These are phyloP conservation scores for Pichia sp. DNA, from an alignment of 1,139 yeast genomes.

Conservation along the genomic window DNA sequence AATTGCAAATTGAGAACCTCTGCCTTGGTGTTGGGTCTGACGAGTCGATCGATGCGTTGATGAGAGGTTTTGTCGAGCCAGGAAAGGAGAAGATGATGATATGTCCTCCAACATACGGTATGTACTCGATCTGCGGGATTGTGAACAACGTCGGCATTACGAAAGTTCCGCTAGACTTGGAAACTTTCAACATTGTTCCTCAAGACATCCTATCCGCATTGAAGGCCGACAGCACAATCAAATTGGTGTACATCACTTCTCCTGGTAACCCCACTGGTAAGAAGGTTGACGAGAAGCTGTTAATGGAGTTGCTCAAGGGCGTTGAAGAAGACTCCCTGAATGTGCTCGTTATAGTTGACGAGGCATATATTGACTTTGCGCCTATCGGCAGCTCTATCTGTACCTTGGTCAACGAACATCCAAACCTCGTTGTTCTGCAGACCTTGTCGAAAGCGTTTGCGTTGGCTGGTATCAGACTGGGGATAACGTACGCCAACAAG, in stretches of 20 bases:
- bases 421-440: slow-evolving; percentile 83
- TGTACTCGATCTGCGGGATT: slow-evolving; percentile 88
- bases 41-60: slow-evolving; percentile 85
- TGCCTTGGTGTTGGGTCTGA: slow-evolving; percentile 97
- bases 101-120: slow-evolving; percentile 96
- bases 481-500: slow-evolving; percentile 64
- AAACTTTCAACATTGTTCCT: slow-evolving; percentile 62
- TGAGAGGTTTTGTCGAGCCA: slow-evolving; percentile 81
- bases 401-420: slow-evolving; percentile 77
- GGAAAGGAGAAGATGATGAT: slow-evolving; percentile 73
- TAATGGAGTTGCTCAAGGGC: slow-evolving; percentile 49
- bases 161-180: slow-evolving; percentile 62
- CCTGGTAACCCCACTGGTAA: slow-evolving; percentile 98
- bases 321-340: slow-evolving; percentile 47
- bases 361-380: slow-evolving; percentile 90
- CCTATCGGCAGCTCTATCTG: slow-evolving; percentile 63
- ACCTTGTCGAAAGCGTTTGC: slow-evolving; percentile 94
- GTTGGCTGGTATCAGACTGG: slow-evolving; percentile 87
- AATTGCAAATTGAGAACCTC: slow-evolving; percentile 59
- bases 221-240: slow-evolving; percentile 55
- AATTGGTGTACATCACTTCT: slow-evolving; percentile 80
- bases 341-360: slow-evolving; percentile 85
- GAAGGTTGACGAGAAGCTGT: slow-evolving; percentile 44
- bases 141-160: slow-evolving; percentile 82
- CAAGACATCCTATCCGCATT: slow-evolving; percentile 52